These are phyloP conservation scores for Emericellopsis terricola DNA, from an alignment of 495 filamentous ascomycete species.

Conservation along the genomic window DNA sequence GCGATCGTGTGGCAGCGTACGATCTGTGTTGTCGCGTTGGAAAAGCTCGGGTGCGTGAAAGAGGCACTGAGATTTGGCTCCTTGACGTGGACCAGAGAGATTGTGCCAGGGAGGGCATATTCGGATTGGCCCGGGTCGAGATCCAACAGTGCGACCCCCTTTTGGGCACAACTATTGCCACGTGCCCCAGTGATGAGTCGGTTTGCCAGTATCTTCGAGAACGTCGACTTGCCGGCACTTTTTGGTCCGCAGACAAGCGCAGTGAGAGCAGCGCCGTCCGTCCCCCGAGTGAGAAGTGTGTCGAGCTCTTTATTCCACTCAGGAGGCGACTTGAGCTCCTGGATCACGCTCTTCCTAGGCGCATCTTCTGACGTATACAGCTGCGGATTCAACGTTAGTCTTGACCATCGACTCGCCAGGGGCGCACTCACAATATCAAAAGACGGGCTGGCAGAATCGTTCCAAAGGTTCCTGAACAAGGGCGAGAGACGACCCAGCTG, in stretches of 20 bases:
- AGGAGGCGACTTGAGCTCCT: slow-evolving; percentile 42
- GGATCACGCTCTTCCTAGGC: slow-evolving; percentile 26
- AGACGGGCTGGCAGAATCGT: slow-evolving; percentile 17
- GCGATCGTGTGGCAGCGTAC: slow-evolving; percentile 59
- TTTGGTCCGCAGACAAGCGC: slow-evolving; percentile 64
- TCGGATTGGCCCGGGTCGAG: slow-evolving; percentile 76
- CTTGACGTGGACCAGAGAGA: slow-evolving; percentile 50
- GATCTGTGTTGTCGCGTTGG: slow-evolving; percentile 10
- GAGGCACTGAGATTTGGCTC: slow-evolving; percentile 54
- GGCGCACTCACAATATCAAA: slow-evolving; percentile 20
- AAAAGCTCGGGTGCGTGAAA: slow-evolving; percentile 46
- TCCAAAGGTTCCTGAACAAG: slow-evolving; percentile 60
- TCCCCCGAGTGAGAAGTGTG: slow-evolving; percentile 17
- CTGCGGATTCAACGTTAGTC: no score
- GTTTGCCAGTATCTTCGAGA: slow-evolving; percentile 59
- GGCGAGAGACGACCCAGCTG: slow-evolving; percentile 45
- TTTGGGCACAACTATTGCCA: slow-evolving; percentile 11
- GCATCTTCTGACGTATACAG: slow-evolving; percentile 26
- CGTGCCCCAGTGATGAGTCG: slow-evolving; percentile 34
- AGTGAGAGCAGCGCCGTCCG: slow-evolving; percentile 18
- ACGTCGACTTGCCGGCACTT: slow-evolving; percentile 73
- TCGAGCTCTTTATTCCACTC: slow-evolving; percentile 42
- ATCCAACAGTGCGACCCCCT: slow-evolving; percentile 47
- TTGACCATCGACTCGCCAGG: no score
- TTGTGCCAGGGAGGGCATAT: slow-evolving; percentile 55